Evolutionary conservation across 2,329 filamentous ascomycete species (phyloP), one percentile per base, ranked within the genome.

Genomic region (Fusarium circinatum): DNA sequence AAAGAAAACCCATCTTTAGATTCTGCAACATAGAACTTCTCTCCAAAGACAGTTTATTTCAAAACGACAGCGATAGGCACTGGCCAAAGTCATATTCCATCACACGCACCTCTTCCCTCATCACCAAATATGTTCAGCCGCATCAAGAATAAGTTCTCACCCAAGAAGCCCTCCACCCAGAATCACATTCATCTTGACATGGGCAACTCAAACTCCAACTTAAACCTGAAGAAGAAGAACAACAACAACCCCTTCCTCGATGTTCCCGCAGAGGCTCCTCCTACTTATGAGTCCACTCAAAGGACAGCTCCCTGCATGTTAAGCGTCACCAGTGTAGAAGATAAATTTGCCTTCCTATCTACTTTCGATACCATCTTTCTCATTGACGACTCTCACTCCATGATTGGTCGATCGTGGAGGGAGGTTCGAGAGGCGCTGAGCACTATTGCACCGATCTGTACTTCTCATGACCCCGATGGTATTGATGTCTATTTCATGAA

Each of bases 401-500:
- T 98, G 96, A 85, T 86, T 3, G 94, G 92, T 22, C 79, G 84
- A n/a, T 88, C 87, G 28, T 98, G 96, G 96, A 82, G 84, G 18
- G 93, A 98, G 81, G 93, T 94, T 1, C 84, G 87, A 34, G 85
- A 88, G 14, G 94, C 93, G 3, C 88, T 98, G 5, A 84, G 87
- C 38, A 86, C 90, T 54, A 95, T 98, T 78, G 89, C 94, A 0
- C 94, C 94, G 1, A 92, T 98, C 78, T 97, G 95, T 83, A 93
- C 94, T 2, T 81, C 85, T 8, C 91, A 93, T 81, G 96, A 98
- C 80, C 83, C 86, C 2, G 94, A 98, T 81, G 96, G 96, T 30
- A 91, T 98, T 75, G 96, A 98, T 79, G 86, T 98, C 72, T 95
- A 94, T 87, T 98, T 98, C 82, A 86, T 98, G 42, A 98, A 98